Evolutionary conservation across 2,329 filamentous ascomycete genomes (phyloP), one percentile per base, ranked within the genome.

Genomic region (Didymella sp.): DNA sequence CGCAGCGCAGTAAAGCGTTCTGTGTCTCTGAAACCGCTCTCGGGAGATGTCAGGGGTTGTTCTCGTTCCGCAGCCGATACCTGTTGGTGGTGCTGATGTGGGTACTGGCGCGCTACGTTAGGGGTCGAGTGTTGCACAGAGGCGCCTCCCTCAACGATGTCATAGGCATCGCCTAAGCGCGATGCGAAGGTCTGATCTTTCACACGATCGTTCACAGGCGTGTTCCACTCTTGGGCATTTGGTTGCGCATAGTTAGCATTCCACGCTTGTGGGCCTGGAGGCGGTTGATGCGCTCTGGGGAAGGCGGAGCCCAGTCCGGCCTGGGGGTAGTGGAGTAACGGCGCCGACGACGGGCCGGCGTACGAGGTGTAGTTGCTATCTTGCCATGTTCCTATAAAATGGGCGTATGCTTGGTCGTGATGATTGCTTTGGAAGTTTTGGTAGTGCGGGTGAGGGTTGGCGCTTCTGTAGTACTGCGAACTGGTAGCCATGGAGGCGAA

Each of bases 391-490:
- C 67, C 54, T 33, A 64, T 59, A 44, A 69, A 62, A 33, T 22
- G 47, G 43, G 55, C 33, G 31, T 65, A 64, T 21, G 24, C 28
- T 45, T 69, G 63, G 33, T 70, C 67, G 59, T 69, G 60, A 54
- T 49, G 51, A 59, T 50, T 57, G 40, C 60, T 49, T 48, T 62
- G 52, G 47, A 66, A 60, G 44, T 64, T 48, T 42, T 64, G 67
- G 66, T 70, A 69, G 65, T 69, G 70, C 61, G 69, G 68, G 51
- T 62, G 63, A 51, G 63, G 58, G 59, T 61, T 46, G 59, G 66
- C 63, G 64, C 62, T 66, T 60, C 67, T 61, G 70, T 71, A 69
- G 59, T 70, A 67, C 63, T 71, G 63, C 53, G 68, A 66, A 50
- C 60, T 70, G 64, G 69, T 61, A 42, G 69, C 65, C 69, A 72